Conservation (phyloP, 2,329 filamentous ascomycete species). For the Cryphonectria nitschkei region DNA sequence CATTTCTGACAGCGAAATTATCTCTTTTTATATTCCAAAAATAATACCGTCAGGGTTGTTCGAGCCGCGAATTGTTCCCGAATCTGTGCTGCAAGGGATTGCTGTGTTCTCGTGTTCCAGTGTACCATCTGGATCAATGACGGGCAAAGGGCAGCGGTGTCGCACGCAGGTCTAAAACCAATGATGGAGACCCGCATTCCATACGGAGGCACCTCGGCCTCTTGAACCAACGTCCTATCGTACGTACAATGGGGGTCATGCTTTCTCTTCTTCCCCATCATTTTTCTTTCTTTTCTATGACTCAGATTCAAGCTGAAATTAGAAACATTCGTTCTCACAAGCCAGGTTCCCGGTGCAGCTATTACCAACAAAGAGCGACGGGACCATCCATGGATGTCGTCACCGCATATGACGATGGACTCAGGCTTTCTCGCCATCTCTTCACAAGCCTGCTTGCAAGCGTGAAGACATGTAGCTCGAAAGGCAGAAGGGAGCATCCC, state of each 20-base stretch:
- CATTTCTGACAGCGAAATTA: not conserved
- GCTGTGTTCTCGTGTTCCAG: not conserved
- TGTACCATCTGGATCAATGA: conserved; percentile 1
- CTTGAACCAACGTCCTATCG: not conserved
- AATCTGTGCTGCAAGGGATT: not conserved
- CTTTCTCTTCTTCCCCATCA: not conserved
- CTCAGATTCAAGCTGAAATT: not conserved
- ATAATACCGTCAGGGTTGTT: not conserved
- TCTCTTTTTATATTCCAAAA: not conserved
- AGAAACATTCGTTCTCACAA: not conserved
- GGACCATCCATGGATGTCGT: not conserved
- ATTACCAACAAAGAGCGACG: not conserved
- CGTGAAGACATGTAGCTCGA: not conserved
- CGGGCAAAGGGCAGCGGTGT: not conserved
- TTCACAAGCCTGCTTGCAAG: not conserved
- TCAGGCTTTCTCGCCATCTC: not conserved
- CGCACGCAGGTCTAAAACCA: not conserved
- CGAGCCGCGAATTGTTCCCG: not conserved
- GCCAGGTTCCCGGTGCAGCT: too few relatives aligned
- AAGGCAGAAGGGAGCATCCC: not conserved
- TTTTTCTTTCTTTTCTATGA: not conserved
- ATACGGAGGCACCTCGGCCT: not conserved
- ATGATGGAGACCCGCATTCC: conserved; percentile 1
- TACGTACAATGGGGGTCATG: not conserved
- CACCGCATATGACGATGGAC: not conserved